Conservation (phyloP, 441 rosid genomes). For the Heliophila coronopifolia region DNA sequence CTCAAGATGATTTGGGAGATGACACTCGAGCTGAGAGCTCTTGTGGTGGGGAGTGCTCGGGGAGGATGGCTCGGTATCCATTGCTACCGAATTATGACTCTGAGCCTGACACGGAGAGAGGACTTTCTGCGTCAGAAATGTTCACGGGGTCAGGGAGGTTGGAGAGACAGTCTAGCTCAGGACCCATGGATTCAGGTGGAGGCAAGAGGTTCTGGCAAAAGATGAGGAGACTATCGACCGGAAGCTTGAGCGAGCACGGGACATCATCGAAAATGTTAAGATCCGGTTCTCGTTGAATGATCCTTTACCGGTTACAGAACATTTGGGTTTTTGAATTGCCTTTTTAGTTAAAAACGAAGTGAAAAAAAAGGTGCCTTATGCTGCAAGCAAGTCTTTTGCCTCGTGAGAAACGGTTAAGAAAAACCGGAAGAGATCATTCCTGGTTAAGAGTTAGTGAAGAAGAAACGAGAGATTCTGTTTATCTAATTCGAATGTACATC, state of each 20-base stretch:
- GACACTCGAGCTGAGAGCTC: conserved; percentile 46
- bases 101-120: conserved; percentile 59
- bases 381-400: conserved; percentile 9
- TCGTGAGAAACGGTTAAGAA: background rate
- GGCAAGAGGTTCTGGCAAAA: conserved; percentile 63
- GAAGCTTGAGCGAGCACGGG: conserved; percentile 68
- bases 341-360: background rate
- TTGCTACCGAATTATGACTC: conserved; percentile 51
- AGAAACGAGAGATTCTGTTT: conserved; percentile 16
- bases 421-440: background rate
- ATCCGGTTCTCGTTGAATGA: conserved; percentile 48
- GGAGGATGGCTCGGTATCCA: conserved; percentile 34
- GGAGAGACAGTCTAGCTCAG: conserved; percentile 64
- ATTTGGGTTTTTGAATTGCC: background rate
- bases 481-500: conserved; percentile 23
- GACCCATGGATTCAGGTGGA: conserved; percentile 49
- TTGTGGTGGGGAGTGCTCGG: conserved; percentile 37
- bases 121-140: conserved; percentile 42
- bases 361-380: conserved; percentile 5
- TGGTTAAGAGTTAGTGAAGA: conserved; percentile 14
- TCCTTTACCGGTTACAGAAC: conserved; percentile 7
- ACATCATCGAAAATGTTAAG: conserved; percentile 29
- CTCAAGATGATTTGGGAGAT: conserved; percentile 37
- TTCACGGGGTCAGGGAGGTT: conserved; percentile 40
- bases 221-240: conserved; percentile 51